Percentiles rank a stretch among this genome's conserved stretches.
phyloP scores from a whole-genome alignment of 805 yeast species.

The Candida nanaspora region DNA sequence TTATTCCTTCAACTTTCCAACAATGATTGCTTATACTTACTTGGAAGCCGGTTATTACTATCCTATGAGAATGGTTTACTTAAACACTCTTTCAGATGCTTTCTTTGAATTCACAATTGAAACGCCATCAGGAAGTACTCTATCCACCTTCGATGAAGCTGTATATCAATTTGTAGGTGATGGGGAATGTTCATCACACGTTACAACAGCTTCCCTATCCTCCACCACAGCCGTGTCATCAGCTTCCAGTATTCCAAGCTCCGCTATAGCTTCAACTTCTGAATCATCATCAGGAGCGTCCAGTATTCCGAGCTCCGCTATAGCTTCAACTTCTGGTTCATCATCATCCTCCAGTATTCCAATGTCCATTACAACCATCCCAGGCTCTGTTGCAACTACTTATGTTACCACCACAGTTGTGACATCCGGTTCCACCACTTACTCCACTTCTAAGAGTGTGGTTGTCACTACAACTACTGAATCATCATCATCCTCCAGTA shows the following conservation, averaged over 20 bases:
- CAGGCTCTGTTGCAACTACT: neutral
- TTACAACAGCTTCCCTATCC: too few relatives aligned
- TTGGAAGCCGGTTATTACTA: constrained; percentile 9
- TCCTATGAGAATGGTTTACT: constrained; percentile 13
- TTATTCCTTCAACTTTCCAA: neutral
- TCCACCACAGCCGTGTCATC: too few relatives aligned
- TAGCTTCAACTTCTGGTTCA: neutral
- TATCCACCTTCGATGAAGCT: neutral
- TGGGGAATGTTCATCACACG: neutral
- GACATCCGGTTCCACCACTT: neutral
- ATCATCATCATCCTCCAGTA: neutral
- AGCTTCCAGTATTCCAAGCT: too few relatives aligned
- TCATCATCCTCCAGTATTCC: neutral
- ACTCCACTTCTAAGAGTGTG: neutral
- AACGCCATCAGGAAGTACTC: constrained; percentile 6
- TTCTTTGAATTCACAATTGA: constrained; percentile 5
- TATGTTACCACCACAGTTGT: neutral
- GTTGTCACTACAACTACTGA: neutral
- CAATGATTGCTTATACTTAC: neutral
- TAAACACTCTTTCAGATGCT: constrained; percentile 7
- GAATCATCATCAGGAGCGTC: too few relatives aligned
- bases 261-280: too few relatives aligned
- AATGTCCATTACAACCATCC: neutral
- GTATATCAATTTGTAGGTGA: neutral
- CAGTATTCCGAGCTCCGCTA: too few relatives aligned